Base-by-base conservation (phyloP, 1,284 basidiomycete species). In the Naganishia albida region DNA sequence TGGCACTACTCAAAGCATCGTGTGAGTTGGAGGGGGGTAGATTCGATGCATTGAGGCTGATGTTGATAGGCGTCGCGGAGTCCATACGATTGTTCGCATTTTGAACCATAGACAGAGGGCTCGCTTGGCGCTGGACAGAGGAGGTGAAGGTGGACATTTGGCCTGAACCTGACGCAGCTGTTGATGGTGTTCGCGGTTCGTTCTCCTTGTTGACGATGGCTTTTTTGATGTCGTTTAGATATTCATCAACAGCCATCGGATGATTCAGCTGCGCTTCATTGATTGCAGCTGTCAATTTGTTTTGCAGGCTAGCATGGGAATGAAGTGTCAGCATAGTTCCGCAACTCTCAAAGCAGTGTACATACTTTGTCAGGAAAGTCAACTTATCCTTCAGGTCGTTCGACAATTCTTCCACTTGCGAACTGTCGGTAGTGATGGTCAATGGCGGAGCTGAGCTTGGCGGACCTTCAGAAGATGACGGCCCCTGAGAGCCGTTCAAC, bases 181-280 rank as follows among this genome's bases (percentile, higher is more conserved):
- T 64, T 39, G 39, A 53, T 30, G 44, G 55, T 52, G 53, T 66
- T 46, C n/a, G 54, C 40, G 40, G 67, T 43, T 52, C 63, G 54
- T 50, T 65, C 52, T 40, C 63, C 40, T 60, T 65, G 51, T 53
- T 60, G 13, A 68, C 64, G 40, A 68, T 64, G 18, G 62, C 54
- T 26, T 68, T 68, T 20, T 64, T 60, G n/a, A 68, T 60, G 26
- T 68, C 63, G 34, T 49, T 68, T 8, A 68, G 34, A 42, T 60
- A 62, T 23, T 65, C 63, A n/a, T 68, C 67, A 25, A 64, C 67
- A 6, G 67, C 67, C 53, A 52, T 62, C 7, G 44, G 57, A 38
- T 68, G 57, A 30, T 64, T 64, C 13, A 56, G 44, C n/a, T 65
- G 54, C 13, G 64, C 48, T 46, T 65, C 62, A 26, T 60, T 57